Percentiles rank a stretch among this genome's conserved stretches.
Conservation (phyloP, 768 basidiomycete genomes). For the Xerocomellus intermedius region DNA sequence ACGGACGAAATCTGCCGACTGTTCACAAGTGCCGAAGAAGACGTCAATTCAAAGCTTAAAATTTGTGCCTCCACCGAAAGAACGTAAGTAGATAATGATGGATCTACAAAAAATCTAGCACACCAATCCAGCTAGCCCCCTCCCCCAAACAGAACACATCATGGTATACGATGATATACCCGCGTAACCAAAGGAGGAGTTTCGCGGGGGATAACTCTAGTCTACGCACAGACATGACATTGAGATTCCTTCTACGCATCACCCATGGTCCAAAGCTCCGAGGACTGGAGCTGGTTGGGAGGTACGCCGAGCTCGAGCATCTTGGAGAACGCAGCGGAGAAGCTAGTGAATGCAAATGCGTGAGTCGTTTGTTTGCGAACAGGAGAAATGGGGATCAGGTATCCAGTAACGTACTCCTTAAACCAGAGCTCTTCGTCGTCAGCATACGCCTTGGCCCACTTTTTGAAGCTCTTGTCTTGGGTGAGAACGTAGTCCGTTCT, state of each 20-base stretch:
- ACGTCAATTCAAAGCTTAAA: no score
- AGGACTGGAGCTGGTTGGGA: slow-evolving; percentile 62
- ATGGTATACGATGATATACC: neutral
- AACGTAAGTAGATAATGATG: no score
- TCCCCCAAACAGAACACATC: neutral
- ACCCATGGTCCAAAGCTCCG: slow-evolving; percentile 73
- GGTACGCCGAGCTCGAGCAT: slow-evolving; percentile 96
- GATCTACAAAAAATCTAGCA: neutral
- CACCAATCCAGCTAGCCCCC: neutral
- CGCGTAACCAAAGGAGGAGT: neutral
- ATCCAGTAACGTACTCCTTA: slow-evolving; percentile 69
- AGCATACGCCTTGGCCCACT: slow-evolving; percentile 84
- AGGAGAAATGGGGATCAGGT: neutral
- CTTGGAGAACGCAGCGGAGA: slow-evolving; percentile 71
- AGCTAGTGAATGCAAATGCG: slow-evolving; percentile 48
- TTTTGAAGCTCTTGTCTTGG: slow-evolving; percentile 92
- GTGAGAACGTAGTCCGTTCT: slow-evolving; percentile 87
- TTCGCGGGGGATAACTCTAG: neutral
- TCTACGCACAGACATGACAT: neutral
- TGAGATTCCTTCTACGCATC: slow-evolving; percentile 30
- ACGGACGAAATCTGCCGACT: no score
- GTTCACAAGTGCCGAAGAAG: no score
- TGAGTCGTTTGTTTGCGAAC: neutral
- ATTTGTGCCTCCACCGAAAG: no score
- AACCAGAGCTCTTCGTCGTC: slow-evolving; percentile 85